A percentile compares a stretch with the other conserved stretches of the same genome.
These are phyloP conservation scores for Penicillium sp. DNA, from an alignment of 2,329 filamentous ascomycete species.

Conservation along the genomic window DNA sequence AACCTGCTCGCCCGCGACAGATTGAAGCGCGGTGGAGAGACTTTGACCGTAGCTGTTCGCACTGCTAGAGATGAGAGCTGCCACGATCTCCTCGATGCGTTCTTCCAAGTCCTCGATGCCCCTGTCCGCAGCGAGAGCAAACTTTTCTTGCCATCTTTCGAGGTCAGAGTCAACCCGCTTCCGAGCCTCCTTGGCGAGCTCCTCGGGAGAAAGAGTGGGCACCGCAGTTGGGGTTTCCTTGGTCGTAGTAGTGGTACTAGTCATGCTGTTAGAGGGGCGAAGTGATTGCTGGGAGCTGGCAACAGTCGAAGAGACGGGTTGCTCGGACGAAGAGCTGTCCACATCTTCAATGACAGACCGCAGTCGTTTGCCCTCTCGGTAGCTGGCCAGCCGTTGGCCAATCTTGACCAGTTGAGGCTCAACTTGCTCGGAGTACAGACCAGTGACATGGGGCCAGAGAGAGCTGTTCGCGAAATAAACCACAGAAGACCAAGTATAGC, in stretches of 20 bases:
- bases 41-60: constrained; percentile 45
- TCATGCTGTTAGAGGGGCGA: constrained; percentile 22
- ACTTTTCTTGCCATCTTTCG: constrained; percentile 84
- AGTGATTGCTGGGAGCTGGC: constrained; percentile 19
- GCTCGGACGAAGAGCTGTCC: constrained; percentile 46
- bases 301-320: constrained; percentile 28
- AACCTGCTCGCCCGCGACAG: constrained; percentile 67
- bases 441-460: constrained; percentile 79
- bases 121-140: constrained; percentile 81
- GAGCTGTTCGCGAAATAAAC: constrained; percentile 73
- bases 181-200: constrained; percentile 50
- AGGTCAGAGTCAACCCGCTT: constrained; percentile 78
- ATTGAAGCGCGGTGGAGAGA: constrained; percentile 70
- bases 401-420: constrained; percentile 95
- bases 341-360: constrained; percentile 62
- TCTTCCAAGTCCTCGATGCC: constrained; percentile 71
- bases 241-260: constrained; percentile 25
- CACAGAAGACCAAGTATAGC: constrained; percentile 71
- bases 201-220: constrained; percentile 49
- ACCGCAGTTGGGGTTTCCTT: constrained; percentile 32
- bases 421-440: constrained; percentile 87
- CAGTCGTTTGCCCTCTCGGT: constrained; percentile 64
- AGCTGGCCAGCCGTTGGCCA: constrained; percentile 77
- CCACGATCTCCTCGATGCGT: constrained; percentile 71
- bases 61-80: constrained; percentile 70